Conservation (phyloP, 1,284 basidiomycete species). For the Kwoniella shivajii region DNA sequence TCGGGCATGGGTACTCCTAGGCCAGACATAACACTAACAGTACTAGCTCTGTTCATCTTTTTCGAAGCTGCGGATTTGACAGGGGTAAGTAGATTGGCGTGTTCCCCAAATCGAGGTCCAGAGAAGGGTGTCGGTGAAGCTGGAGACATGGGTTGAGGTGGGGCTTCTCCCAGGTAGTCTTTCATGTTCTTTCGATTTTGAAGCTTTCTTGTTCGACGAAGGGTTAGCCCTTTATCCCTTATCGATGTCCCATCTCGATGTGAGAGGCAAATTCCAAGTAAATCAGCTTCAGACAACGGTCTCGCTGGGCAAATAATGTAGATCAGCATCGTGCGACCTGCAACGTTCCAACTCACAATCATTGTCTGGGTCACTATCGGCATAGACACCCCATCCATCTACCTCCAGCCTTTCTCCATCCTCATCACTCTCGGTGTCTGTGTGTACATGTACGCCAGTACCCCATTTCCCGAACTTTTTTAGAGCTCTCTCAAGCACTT, state of each 20-base stretch:
- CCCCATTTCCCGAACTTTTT: conserved; percentile 80
- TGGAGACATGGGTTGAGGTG: conserved; percentile 55
- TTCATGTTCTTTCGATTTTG: conserved; percentile 58
- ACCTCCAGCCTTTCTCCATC: conserved; percentile 66
- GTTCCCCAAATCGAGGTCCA: conserved; percentile 39
- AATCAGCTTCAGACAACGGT: conserved; percentile 77
- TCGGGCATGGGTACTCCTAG: conserved; percentile 76
- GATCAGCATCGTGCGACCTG: background rate
- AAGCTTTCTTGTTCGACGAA: conserved; percentile 62
- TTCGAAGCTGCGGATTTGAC: conserved; percentile 51
- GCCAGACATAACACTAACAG: conserved; percentile 90
- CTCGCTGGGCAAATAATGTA: conserved; percentile 46
- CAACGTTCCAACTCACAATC: conserved; percentile 57
- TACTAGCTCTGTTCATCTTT: conserved; percentile 86
- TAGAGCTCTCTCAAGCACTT: conserved; percentile 81
- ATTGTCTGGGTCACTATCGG: conserved; percentile 64
- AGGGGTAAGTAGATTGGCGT: conserved; percentile 20
- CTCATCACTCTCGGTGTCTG: conserved; percentile 54
- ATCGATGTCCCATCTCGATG: conserved; percentile 65
- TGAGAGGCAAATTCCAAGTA: conserved; percentile 82
- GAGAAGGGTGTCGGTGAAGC: conserved; percentile 55
- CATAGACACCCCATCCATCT: conserved; percentile 84
- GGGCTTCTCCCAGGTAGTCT: conserved; percentile 65
- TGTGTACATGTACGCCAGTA: conserved; percentile 46
- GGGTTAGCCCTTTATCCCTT: conserved; percentile 77